Percentiles rank a stretch among this genome's conserved stretches.
These are phyloP conservation scores for Colletotrichum graminicola DNA, from an alignment of 2,329 filamentous ascomycete species.

Conservation along the genomic window DNA sequence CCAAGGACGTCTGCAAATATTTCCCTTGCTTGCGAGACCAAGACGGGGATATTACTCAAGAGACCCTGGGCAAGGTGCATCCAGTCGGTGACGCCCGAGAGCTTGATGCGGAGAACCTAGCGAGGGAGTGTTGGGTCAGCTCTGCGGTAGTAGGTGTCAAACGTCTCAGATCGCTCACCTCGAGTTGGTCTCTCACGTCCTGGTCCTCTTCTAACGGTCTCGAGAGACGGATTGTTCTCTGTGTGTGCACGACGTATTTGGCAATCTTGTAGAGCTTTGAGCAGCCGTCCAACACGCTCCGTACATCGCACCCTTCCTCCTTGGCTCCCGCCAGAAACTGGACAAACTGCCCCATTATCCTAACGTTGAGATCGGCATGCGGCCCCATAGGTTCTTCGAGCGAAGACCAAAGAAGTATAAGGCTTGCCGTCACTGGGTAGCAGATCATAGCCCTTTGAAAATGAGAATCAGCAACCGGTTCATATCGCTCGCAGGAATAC, in stretches of 20 bases:
- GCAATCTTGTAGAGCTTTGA: slow-evolving; percentile 35
- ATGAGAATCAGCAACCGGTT: neutral
- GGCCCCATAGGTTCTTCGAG: slow-evolving; percentile 33
- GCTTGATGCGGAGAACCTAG: slow-evolving; percentile 24
- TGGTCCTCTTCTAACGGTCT: slow-evolving; percentile 25
- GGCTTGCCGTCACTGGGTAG: slow-evolving; percentile 25
- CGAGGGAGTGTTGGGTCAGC: neutral
- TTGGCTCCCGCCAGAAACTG: slow-evolving; percentile 29
- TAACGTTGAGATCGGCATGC: slow-evolving; percentile 24
- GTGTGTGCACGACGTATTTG: slow-evolving; percentile 34
- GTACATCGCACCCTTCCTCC: slow-evolving; percentile 32
- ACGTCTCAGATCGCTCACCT: neutral
- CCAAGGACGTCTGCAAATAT: slow-evolving; percentile 27
- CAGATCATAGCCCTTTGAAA: slow-evolving; percentile 22
- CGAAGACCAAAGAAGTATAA: slow-evolving; percentile 30
- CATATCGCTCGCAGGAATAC: neutral
- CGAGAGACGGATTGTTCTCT: slow-evolving; percentile 12
- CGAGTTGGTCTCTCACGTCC: slow-evolving; percentile 29
- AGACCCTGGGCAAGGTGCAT: slow-evolving; percentile 33
- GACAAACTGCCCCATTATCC: slow-evolving; percentile 29
- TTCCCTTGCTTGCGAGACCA: slow-evolving; percentile 14
- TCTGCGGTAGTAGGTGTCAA: neutral
- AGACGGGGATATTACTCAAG: slow-evolving; percentile 22
- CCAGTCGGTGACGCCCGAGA: slow-evolving; percentile 35
- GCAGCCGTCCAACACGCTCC: slow-evolving; percentile 27